Evolutionary conservation across 371 early-diverging fungal genomes (phyloP), one percentile per base, ranked within the genome.

Genomic region (Entomophthora muscae): DNA sequence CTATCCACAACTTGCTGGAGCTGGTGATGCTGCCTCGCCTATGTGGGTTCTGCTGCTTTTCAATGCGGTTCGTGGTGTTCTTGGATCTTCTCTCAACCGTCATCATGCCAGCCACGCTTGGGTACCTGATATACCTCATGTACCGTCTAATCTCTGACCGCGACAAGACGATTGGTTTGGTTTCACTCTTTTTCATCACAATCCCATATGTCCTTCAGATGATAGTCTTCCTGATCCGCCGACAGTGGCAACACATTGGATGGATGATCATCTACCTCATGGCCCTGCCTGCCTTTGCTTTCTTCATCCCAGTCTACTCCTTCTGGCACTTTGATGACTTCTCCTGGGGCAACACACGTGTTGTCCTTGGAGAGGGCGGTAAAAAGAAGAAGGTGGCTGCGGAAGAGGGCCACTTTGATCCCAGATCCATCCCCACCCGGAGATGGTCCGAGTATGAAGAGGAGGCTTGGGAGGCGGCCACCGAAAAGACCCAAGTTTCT

Each of bases 41-140:
- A 57, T 98, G 98, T 69, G 98, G 98, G 17, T 89, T 90, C 71
- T 92, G 90, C 73, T 95, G 92, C 71, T 91, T 93, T 75, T 93
- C 95, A 0, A 94, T 96, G 96, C 88, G 93, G 57, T 93, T 95
- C 72, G 84, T 86, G 10, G 93, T 85, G 64, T 85, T 90, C 75
- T 77, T 86, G 72, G 98, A 98, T 73, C 71, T 98, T 31, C 79
- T 95, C 68, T 87, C 92, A 52, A 98, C 98, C 0, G 61, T 97
- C 54, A 85, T 90, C 13, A 81, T 92, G 77, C 97, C 98, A 27
- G 96, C 95, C 0, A 83, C 92, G 0, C 78, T 97, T 23, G 73
- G 87, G n/a, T 98, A 91, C 64, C 71, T 92, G 32, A 76, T 75
- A 22, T 90, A 89, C 69, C 69, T 89, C 33, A 75, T 89, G 33